phyloP scores from a whole-genome alignment of 2,329 filamentous ascomycete species.

The Fusarium decemcellulare region DNA sequence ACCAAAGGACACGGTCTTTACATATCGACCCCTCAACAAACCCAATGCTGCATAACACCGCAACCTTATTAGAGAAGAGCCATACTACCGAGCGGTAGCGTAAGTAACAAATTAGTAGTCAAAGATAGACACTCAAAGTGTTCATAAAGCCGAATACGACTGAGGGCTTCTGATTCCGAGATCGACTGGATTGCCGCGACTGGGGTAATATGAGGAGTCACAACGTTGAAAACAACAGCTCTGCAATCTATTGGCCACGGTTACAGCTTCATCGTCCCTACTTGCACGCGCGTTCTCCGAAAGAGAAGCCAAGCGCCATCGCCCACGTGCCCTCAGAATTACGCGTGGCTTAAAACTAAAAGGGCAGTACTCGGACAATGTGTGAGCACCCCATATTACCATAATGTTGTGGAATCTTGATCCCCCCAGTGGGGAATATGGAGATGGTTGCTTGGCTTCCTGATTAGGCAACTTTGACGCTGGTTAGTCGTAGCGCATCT shows the following conservation, averaged over 20 bases:
- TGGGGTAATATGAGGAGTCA: conserved; percentile 7
- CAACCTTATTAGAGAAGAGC: no score
- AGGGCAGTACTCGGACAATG: not conserved
- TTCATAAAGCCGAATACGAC: not conserved
- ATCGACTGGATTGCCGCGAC: not conserved
- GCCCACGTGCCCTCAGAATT: not conserved
- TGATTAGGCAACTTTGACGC: not conserved
- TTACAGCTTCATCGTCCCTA: not conserved
- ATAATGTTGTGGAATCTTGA: not conserved
- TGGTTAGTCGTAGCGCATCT: not conserved
- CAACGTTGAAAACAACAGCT: not conserved
- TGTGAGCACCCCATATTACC: not conserved
- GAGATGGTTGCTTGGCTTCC: conserved; percentile 7
- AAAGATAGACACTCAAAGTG: not conserved
- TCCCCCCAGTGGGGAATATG: not conserved
- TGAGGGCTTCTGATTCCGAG: not conserved
- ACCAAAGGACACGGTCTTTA: no score
- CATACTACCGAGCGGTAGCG: no score
- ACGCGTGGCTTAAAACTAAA: not conserved
- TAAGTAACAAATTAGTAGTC: no score
- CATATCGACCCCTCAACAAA: not conserved
- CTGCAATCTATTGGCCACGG: not conserved
- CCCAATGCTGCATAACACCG: not conserved
- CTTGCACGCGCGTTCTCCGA: not conserved
- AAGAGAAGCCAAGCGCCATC: not conserved